A percentile compares a stretch with the other conserved stretches of the same genome.
Evolutionary conservation across 2,329 filamentous ascomycete species (phyloP).

Genomic region (Calonectria multiphialidica): DNA sequence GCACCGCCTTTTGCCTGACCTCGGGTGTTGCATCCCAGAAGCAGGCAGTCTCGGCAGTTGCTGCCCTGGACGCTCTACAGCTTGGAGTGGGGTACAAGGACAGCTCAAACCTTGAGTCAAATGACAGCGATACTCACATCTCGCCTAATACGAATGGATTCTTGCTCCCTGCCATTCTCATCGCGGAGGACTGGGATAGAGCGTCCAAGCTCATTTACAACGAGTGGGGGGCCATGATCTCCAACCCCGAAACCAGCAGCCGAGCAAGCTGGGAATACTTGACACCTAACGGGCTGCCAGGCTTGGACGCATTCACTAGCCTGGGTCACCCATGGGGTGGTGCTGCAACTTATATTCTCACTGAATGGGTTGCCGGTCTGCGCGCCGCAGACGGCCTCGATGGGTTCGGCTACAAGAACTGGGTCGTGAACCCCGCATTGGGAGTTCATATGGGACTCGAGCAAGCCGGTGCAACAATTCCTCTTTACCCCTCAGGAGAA

Average conservation of each 20-base stretch:
- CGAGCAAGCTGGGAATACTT: constrained; percentile 19
- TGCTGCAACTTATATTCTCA: constrained; percentile 10
- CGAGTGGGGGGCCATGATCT: constrained; percentile 7
- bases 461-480: neutral
- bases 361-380: constrained; percentile 16
- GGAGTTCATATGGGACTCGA: constrained; percentile 3
- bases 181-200: neutral
- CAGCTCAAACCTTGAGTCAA: neutral
- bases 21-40: constrained; percentile 1
- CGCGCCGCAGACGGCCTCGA: neutral
- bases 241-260: neutral
- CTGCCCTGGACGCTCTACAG: neutral
- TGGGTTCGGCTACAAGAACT: constrained; percentile 14
- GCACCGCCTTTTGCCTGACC: neutral
- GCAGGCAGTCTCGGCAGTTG: neutral
- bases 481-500: neutral
- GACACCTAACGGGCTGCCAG: neutral
- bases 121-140: neutral
- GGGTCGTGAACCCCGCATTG: constrained; percentile 6
- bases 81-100: constrained; percentile 16
- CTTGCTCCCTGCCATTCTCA: constrained; percentile 1
- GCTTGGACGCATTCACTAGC: neutral
- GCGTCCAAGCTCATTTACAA: neutral
- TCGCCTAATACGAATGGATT: constrained; percentile 19
- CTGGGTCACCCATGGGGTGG: constrained; percentile 17